Percentiles rank a stretch among this genome's conserved stretches.
phyloP scores from a whole-genome alignment of 139 green algal genomes.

The Edaphochlamys debaryana region DNA sequence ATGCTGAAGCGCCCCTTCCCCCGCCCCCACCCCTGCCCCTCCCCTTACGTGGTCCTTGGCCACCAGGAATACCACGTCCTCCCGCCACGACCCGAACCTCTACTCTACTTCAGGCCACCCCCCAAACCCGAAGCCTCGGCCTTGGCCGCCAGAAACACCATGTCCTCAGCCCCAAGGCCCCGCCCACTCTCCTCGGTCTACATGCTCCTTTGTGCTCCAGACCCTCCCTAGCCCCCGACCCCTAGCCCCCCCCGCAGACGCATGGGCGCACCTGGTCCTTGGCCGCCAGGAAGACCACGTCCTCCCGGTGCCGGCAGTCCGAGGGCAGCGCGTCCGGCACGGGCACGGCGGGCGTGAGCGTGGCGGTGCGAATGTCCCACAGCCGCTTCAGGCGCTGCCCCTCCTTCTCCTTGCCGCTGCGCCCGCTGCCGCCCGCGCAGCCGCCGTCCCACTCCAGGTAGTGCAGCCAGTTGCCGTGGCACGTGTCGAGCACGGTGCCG shows the following conservation, averaged over 20 bases:
- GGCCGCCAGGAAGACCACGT: slow-evolving; percentile 53
- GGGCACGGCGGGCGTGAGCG: background rate
- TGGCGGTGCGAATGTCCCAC: slow-evolving; percentile 42
- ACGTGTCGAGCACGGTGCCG: slow-evolving; percentile 55
- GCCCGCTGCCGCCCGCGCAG: background rate
- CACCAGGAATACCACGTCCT: no score
- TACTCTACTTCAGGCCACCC: no score
- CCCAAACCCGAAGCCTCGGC: no score
- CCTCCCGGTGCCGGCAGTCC: slow-evolving; percentile 61
- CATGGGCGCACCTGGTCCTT: slow-evolving; percentile 32
- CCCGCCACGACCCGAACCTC: no score
- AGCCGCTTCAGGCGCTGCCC: background rate
- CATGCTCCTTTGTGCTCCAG: no score
- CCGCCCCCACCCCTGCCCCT: no score
- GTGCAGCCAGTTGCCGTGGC: slow-evolving; percentile 67
- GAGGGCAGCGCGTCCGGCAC: slow-evolving; percentile 31
- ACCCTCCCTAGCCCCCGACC: background rate
- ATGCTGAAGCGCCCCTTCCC: no score
- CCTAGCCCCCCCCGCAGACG: background rate
- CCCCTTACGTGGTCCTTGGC: no score
- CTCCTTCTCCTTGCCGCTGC: no score
- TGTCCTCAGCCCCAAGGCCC: no score
- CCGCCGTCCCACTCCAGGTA: slow-evolving; percentile 67
- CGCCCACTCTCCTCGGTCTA: no score
- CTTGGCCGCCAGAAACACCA: no score